Evolutionary conservation across 768 basidiomycete species (phyloP).

Genomic region (Omphalotus guepiniiformis): DNA sequence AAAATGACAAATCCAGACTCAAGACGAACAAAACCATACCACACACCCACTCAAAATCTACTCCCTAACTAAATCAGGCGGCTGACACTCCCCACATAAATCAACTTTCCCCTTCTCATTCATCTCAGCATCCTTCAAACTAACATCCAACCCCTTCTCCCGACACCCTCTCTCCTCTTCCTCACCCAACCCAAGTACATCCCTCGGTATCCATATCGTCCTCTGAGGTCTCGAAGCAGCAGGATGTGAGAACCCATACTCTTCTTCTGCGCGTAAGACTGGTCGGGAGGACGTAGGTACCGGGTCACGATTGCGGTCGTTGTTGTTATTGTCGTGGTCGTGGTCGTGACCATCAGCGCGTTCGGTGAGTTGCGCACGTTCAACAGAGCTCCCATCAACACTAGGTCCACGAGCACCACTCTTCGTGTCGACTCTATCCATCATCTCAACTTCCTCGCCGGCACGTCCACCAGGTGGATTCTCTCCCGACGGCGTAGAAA

Average conservation of each 20-base stretch:
- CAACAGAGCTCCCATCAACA: background rate
- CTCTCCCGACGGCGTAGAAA: background rate
- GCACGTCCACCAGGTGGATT: too few species aligned
- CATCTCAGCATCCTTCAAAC: slow-evolving; percentile 49
- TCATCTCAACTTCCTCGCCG: background rate
- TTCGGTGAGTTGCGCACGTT: slow-evolving; percentile 8
- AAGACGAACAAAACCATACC: background rate
- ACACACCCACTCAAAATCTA: background rate
- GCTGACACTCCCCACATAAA: slow-evolving; percentile 33
- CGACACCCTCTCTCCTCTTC: slow-evolving; percentile 58
- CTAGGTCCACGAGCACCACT: background rate
- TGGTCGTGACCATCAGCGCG: slow-evolving; percentile 1
- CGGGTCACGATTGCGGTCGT: slow-evolving; percentile 9
- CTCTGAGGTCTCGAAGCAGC: slow-evolving; percentile 71
- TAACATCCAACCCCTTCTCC: slow-evolving; percentile 48
- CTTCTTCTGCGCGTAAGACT: slow-evolving; percentile 25
- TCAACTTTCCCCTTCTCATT: slow-evolving; percentile 58
- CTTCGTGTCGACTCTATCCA: background rate
- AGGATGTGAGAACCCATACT: slow-evolving; percentile 85
- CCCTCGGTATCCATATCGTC: slow-evolving; percentile 81
- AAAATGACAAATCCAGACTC: background rate
- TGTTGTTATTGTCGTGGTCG: background rate
- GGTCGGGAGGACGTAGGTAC: slow-evolving; percentile 7
- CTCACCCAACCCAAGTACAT: slow-evolving; percentile 58
- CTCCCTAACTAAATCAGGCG: slow-evolving; percentile 28